Conservation (phyloP, 371 early-diverging fungal species). For the Mortierella sp. region DNA sequence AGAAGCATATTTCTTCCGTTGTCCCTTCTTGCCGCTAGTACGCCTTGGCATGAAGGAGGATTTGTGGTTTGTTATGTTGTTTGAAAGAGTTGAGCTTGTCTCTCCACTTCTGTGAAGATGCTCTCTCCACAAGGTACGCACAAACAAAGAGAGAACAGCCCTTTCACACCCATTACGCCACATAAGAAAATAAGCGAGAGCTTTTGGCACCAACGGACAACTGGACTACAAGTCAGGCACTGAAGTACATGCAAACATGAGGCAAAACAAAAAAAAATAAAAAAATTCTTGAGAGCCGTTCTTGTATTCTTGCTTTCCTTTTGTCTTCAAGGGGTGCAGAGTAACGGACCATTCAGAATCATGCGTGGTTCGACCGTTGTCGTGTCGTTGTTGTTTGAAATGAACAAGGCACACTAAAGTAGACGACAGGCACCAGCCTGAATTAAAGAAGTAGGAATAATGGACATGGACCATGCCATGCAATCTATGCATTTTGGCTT, state of each 20-base stretch:
- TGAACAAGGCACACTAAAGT: slow-evolving; percentile 9
- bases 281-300: slow-evolving; percentile 1
- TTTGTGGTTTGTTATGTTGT: not conserved
- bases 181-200: slow-evolving; percentile 6
- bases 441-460: not conserved
- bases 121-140: slow-evolving; percentile 8
- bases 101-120: not conserved
- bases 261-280: not conserved
- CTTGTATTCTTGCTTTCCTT: not conserved
- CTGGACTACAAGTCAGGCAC: slow-evolving; percentile 1
- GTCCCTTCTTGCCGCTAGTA: not conserved
- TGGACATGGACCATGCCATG: not conserved
- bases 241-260: not conserved
- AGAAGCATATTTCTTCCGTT: not conserved
- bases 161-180: not conserved
- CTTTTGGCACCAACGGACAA: not conserved
- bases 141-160: not conserved
- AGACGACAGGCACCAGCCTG: not conserved
- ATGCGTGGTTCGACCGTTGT: not conserved
- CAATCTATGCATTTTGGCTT: no score
- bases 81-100: not conserved
- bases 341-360: not conserved
- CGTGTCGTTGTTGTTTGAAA: not conserved
- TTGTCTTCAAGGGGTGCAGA: not conserved
- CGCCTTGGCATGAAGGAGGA: not conserved